Evolutionary conservation across 2,329 filamentous ascomycete genomes (phyloP), one percentile per base, ranked within the genome.

Genomic region (Mariannaea sp.): DNA sequence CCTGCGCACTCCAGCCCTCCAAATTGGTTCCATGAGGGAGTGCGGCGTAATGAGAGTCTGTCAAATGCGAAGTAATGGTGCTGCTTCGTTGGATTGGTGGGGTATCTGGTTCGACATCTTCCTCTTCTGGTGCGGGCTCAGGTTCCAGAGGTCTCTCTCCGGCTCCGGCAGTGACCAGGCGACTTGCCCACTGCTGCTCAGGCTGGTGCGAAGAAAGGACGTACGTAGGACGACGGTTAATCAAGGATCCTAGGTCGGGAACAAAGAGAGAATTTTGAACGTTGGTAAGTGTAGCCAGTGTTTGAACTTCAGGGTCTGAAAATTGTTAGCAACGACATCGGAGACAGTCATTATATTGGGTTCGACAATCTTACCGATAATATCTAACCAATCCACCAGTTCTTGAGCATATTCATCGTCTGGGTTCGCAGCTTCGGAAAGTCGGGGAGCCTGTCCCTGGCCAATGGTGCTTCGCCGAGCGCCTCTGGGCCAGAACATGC

Each of bases 211-310:
- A 80, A 5, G 85, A 85, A 7, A 94, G 77, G 35, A 84, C 84
- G 69, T 94, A 96, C 0, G 89, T 92, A 1, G 90, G 90, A 55
- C 86, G 80, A 42, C 91, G 82, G 65, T 95, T 94, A 43, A 95
- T 63, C 62, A 84, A 85, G 53, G 79, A 77, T 33, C 90, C 90
- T n/a, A 95, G 77, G 59, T 92, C 87, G 0, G 91, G 91, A 2
- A 95, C 77, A 71, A 95, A 95, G 8, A 96, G 82, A 0, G 90
- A 94, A 69, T 96, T 96, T 66, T 95, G 90, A 16, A 96, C 86
- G 65, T 96, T 96, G 36, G 89, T 95, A 8, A 95, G 80, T 12
- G 90, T 93, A 0, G 89, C 90, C 3, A 96, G 75, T 0, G 90
- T 90, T 29, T 89, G 85, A 3, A 96, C 86, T 73, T 95, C 89